Evolutionary conservation across 768 basidiomycete genomes (phyloP), one percentile per base, ranked within the genome.

Genomic region (Lentinus tigrinus): DNA sequence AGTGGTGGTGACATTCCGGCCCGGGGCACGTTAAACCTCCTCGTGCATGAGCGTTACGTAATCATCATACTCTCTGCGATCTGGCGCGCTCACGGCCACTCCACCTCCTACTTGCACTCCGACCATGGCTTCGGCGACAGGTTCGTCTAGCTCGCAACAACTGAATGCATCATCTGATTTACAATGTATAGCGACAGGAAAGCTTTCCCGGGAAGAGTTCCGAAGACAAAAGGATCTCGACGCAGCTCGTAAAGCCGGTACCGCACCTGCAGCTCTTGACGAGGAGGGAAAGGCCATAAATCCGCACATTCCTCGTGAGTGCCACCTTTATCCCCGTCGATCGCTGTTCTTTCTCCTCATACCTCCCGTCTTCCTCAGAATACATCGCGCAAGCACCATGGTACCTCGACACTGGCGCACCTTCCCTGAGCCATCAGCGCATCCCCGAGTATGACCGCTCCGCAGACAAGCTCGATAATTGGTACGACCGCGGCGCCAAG

Each of bases 321-420:
- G n/a, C 16, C 34, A 11, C 7, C 10, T 37, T 24, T 27, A 34
- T 37, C 23, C 16, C 27, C 21, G 8, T 11, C 17, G 2, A 11
- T 17, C 19, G 19, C 21, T 31, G 14, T 14, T 21, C 38, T 7
- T 39, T 4, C 31, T 49, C 26, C n/a, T n/a, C n/a, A n/a, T n/a
- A 36, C 23, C n/a, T 51, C 23, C 43, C n/a, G 27, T 28, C 21
- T 59, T 13, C 11, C 11, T 11, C 64, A 95, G 93, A 98, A 76
- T 99, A 98, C 71, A 99, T 99, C 71, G 93, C 96, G 7, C 93
- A 96, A 73, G 96, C 94, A 8, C 97, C 97, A 56, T 99, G 97
- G 97, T 99, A 98, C 74, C 84, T 96, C 64, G 93, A 98, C 73
- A 94, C 91, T 4, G 97, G 94, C 46, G 88, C 84, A 34, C 95